Evolutionary conservation across 345 rosid species (phyloP).

Genomic region (Crucihimalaya himalaica): DNA sequence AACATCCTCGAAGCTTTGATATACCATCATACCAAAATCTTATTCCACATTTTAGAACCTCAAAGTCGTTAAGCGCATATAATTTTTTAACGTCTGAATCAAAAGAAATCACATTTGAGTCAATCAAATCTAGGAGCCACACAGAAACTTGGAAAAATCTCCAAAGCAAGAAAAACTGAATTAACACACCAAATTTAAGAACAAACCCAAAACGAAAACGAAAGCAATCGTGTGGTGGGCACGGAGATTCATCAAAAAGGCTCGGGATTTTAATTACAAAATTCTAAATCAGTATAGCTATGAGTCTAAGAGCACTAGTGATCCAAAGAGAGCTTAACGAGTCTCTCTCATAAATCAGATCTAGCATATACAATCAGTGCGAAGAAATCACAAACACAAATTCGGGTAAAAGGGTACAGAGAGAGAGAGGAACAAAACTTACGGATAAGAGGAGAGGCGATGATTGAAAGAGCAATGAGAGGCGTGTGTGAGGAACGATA

Average conservation of each 20-base stretch:
- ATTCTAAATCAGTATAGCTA: neutral
- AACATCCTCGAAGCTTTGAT: neutral
- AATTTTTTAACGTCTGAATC: neutral
- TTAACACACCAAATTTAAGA: neutral
- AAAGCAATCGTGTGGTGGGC: conserved; percentile 23
- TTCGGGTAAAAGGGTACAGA: neutral
- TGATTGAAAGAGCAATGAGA: neutral
- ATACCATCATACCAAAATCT: neutral
- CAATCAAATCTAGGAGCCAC: neutral
- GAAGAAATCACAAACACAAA: neutral
- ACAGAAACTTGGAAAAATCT: conserved; percentile 1
- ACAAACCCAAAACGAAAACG: neutral
- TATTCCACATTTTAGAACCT: neutral
- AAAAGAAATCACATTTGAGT: conserved; percentile 11
- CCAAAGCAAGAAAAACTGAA: neutral
- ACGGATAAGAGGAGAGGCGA: conserved; percentile 18
- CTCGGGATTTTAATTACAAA: neutral
- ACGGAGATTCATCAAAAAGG: neutral
- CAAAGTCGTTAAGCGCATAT: neutral
- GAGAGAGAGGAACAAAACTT: conserved; percentile 7
- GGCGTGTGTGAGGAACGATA: conserved; percentile 40
- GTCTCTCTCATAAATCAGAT: conserved; percentile 21
- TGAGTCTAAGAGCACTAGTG: conserved; percentile 13
- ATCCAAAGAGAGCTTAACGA: neutral
- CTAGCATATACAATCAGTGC: neutral